Base-by-base conservation (phyloP, 148 eudicot genomes). In the Rhododendron vialii region DNA sequence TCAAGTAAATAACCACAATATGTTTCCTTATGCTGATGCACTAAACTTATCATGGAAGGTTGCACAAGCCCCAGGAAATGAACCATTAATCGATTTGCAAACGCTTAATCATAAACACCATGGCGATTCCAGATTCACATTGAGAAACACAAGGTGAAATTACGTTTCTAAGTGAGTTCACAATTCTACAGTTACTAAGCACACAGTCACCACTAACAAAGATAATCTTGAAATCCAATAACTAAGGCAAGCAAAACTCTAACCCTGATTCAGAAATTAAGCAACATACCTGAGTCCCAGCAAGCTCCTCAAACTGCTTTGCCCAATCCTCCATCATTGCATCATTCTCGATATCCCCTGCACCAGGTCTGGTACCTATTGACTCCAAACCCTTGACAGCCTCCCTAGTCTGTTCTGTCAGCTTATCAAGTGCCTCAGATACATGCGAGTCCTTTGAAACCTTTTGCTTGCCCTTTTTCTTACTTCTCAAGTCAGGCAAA, bases 331-430 rank as follows among this genome's bases (percentile, higher is more conserved):
- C 84, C 61, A 82, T 82, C 84, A 82, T 82, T 38, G 48, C 26
- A 36, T 82, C 84, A 6, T 61, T 82, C 74, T 38, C 84, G 0
- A 82, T 38, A 38, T 82, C 74, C 8, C 63, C 74, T 11, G 50
- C 74, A 38, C 51, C 84, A 11, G 84, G 51, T 61, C 43, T 59
- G 10, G 74, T 38, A 41, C 85, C 89, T 4, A 93, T 83, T 10
- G 96, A 92, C 88, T 97, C 99, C 85, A 97, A 89, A 51, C 94
- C 96, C 90, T 88, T 95, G 45, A 97, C 98, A 38, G 99, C 90
- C 90, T 95, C 98, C 89, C 91, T 91, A 38, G 99, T 97, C 85
- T 97, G 95, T 91, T 97, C 95, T 89, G 95, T 94, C 9, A 97
- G 92, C 91, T 94, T 90, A 89, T 97, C 96, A 84, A 97, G 96